These are phyloP conservation scores for Chlorella sp. DNA, from an alignment of 139 green algal genomes.

Conservation along the genomic window DNA sequence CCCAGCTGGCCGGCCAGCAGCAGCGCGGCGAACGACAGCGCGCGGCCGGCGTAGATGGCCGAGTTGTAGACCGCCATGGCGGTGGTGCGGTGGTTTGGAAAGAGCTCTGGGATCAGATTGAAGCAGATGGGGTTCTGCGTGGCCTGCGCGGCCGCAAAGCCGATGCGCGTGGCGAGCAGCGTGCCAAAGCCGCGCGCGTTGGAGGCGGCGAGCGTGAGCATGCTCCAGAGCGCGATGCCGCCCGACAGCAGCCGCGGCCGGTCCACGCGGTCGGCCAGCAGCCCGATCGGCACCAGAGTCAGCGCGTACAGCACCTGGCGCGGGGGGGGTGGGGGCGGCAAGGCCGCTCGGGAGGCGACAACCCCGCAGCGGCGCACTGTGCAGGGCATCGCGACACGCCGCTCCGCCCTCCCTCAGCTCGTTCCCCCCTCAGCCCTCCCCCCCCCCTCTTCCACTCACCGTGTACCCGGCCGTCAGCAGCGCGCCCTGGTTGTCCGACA, in stretches of 20 bases:
- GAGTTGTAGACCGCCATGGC: slow-evolving; percentile 89
- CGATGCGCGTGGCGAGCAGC: slow-evolving; percentile 68
- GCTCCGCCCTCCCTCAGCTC: not conserved
- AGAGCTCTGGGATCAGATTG: slow-evolving; percentile 86
- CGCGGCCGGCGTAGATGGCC: slow-evolving; percentile 85
- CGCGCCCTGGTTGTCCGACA: slow-evolving; percentile 68
- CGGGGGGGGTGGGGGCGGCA: not conserved
- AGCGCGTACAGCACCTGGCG: slow-evolving; percentile 80
- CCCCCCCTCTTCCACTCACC: slow-evolving; percentile 21
- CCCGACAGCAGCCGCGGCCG: slow-evolving; percentile 73
- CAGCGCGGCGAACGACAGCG: slow-evolving; percentile 76
- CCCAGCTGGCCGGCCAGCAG: slow-evolving; percentile 60
- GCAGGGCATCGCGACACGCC: no score
- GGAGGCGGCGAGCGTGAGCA: slow-evolving; percentile 67
- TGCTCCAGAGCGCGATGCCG: slow-evolving; percentile 69
- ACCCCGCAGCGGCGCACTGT: not conserved
- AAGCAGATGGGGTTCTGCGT: slow-evolving; percentile 88
- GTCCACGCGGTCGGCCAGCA: slow-evolving; percentile 76
- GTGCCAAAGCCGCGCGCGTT: slow-evolving; percentile 41
- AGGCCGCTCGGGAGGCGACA: not conserved
- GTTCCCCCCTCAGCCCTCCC: not conserved
- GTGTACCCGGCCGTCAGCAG: slow-evolving; percentile 65
- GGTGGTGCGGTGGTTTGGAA: slow-evolving; percentile 76
- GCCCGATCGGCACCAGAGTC: slow-evolving; percentile 76
- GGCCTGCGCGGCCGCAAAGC: slow-evolving; percentile 78